A percentile compares a stretch with the other conserved stretches of the same genome.
These are phyloP conservation scores for Hemisphaericaspora lyxosophila DNA, from an alignment of 1,139 yeast genomes.

Conservation along the genomic window DNA sequence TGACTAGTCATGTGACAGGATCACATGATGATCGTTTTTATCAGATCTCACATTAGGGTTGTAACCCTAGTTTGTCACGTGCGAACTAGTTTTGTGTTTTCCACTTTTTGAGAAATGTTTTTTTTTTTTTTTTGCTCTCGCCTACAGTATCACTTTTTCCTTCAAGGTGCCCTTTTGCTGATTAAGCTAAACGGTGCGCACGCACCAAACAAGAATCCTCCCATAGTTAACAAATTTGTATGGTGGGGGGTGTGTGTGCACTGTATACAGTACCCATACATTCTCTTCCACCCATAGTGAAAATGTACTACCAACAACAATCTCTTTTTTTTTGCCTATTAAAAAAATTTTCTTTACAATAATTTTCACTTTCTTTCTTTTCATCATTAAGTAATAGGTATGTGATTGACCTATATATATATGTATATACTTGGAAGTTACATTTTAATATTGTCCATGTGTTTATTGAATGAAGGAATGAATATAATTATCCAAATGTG, in stretches of 20 bases:
- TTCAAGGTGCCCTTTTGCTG: no score
- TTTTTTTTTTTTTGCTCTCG: not conserved
- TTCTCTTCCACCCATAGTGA: no score
- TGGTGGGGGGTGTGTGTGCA: no score
- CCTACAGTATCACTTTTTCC: no score
- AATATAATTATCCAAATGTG: no score
- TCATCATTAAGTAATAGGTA: slow-evolving; percentile 8
- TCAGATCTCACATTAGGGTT: slow-evolving; percentile 5
- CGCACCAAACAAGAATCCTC: not conserved
- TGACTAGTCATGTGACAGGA: not conserved
- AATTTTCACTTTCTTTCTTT: slow-evolving; percentile 6
- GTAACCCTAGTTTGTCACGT: slow-evolving; percentile 5
- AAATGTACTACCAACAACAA: no score
- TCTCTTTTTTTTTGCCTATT: not conserved
- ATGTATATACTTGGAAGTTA: slow-evolving; percentile 2
- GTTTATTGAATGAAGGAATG: not conserved
- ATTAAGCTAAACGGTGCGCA: slow-evolving; percentile 1
- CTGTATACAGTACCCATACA: slow-evolving; percentile 6
- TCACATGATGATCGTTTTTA: not conserved
- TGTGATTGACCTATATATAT: slow-evolving; percentile 6
- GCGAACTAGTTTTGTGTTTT: not conserved
- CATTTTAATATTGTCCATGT: not conserved
- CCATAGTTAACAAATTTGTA: not conserved
- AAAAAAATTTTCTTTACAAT: slow-evolving; percentile 2
- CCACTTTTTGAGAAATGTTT: slow-evolving; percentile 1